These are phyloP conservation scores for Fermentozyma sake DNA, from an alignment of 1,139 yeast genomes.

Conservation along the genomic window DNA sequence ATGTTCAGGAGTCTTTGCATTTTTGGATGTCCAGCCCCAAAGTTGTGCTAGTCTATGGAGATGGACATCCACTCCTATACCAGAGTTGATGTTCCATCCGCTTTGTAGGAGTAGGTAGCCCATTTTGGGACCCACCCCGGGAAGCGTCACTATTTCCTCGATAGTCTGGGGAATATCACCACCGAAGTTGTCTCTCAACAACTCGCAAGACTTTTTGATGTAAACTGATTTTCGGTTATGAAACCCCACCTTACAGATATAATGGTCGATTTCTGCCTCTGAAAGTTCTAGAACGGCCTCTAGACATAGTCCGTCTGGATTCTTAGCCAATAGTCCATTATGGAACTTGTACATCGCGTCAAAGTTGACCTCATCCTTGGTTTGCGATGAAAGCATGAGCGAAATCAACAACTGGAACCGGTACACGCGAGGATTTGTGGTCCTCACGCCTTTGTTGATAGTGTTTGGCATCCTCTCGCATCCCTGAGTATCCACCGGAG, in stretches of 20 bases:
- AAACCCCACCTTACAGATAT: conserved; percentile 83
- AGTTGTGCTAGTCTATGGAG: conserved; percentile 74
- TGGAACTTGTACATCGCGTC: conserved; percentile 67
- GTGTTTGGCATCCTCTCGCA: conserved; percentile 70
- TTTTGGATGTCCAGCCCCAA: conserved; percentile 72
- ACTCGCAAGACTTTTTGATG: conserved; percentile 57
- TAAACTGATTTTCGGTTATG: conserved; percentile 74
- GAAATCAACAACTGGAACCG: conserved; percentile 76
- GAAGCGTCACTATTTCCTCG: conserved; percentile 61
- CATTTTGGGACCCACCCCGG: conserved; percentile 98
- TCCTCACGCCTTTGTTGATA: conserved; percentile 26
- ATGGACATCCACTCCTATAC: conserved; percentile 95
- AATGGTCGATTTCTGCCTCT: conserved; percentile 55
- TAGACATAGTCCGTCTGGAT: conserved; percentile 29
- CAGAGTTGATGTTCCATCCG: conserved; percentile 73
- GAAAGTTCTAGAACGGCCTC: conserved; percentile 37
- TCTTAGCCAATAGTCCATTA: conserved; percentile 29
- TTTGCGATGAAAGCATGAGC: conserved; percentile 86
- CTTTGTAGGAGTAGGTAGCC: conserved; percentile 75
- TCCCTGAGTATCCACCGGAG: conserved; percentile 91
- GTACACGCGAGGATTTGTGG: conserved; percentile 35
- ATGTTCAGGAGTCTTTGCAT: conserved; percentile 63
- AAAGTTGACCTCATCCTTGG: conserved; percentile 83
- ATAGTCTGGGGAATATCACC: conserved; percentile 72
- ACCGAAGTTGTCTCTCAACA: conserved; percentile 45